Conservation (phyloP, 495 filamentous ascomycete species). For the Xylaria flabelliformis region DNA sequence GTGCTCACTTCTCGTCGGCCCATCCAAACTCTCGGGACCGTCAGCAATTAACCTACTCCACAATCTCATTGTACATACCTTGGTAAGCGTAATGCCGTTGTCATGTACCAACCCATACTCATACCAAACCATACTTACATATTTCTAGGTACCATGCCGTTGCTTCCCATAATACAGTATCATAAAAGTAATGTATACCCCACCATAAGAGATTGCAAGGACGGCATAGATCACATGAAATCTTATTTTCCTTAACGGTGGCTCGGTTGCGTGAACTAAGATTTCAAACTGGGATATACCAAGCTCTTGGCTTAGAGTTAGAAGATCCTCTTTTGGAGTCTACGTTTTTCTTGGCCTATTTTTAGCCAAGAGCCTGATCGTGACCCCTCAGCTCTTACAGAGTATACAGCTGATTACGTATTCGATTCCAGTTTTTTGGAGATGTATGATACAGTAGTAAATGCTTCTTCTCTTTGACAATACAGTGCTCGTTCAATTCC, state of each 20-base stretch:
- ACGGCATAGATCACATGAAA: neutral
- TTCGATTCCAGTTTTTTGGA: neutral
- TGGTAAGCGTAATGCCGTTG: neutral
- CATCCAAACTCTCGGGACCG: slow-evolving; percentile 25
- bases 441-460: neutral
- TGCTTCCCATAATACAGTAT: too few species aligned
- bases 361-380: slow-evolving; percentile 6
- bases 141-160: too few species aligned
- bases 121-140: neutral
- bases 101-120: neutral
- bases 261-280: neutral
- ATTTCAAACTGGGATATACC: neutral
- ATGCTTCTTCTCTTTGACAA: neutral
- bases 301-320: neutral
- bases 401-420: slow-evolving; percentile 9
- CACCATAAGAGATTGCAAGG: neutral
- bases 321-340: neutral
- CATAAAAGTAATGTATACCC: neutral
- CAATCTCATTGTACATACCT: neutral
- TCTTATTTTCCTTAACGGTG: neutral
- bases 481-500: neutral
- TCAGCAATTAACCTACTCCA: slow-evolving; percentile 14
- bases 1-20: slow-evolving; percentile 5
- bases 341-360: neutral
- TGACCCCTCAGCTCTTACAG: slow-evolving; percentile 4